Evolutionary conservation across 1,284 basidiomycete species (phyloP), one percentile per base, ranked within the genome.

Genomic region (Sphaerobolus stellatus): DNA sequence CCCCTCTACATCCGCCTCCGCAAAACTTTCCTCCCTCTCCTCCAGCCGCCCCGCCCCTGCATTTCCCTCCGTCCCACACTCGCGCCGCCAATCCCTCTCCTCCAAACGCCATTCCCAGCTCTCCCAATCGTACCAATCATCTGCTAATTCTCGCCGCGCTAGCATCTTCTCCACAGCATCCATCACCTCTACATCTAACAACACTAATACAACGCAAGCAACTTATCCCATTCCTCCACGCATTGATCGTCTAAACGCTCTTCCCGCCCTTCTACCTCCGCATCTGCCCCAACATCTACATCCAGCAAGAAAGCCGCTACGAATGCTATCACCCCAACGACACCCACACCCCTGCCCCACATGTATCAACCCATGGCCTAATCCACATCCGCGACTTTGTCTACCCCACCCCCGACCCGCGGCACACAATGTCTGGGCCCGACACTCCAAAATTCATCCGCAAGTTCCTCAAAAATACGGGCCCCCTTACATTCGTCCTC

Each of bases 361-460:
- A 16, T 36, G 29, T 27, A n/a, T 28, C 13, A 51, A 30, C 24
- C 52, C 53, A 7, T 33, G 50, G 54, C 36, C 27, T 45, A n/a
- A 76, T 86, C 64, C 78, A 76, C 59, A 79, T 88, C 45, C 79
- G 83, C 18, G 86, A 88, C 64, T 88, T 79, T 63, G 86, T 76
- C 5, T 88, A 77, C 63, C 62, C 75, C 1, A 46, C 66, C 0
- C 52, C 67, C 1, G 86, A 88, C 67, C 75, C 73, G 41, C 77
- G 85, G 9, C 80, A 83, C 64, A 61, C 62, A 3, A 84, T 84
- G 2, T 68, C 70, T 5, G 84, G 84, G 3, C 65, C 75, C 1
- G 71, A 81, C 52, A 80, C 77, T 4, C 84, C 52, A 6, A 54
- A 54, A 9, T 25, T 54, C 5, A 48, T 54, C 30, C 47, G 48